phyloP scores from a whole-genome alignment of 2,329 filamentous ascomycete species.

The Claviceps purpurea region DNA sequence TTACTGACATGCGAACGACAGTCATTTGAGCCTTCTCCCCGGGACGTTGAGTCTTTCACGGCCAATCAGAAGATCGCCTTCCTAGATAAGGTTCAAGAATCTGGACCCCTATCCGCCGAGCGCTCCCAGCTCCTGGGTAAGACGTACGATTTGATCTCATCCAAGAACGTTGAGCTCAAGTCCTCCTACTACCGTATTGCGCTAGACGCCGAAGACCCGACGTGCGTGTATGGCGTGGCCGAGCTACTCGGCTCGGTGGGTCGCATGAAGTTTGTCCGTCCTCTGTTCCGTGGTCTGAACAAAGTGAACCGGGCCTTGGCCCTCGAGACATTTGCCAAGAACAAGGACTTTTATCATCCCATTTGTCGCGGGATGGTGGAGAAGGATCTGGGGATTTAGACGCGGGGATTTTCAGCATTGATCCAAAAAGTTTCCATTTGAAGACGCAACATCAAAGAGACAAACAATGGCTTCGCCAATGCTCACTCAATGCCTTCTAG shows the following conservation, averaged over 20 bases:
- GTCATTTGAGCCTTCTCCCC: constrained; percentile 48
- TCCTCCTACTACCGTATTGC: constrained; percentile 69
- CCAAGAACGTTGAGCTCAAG: constrained; percentile 76
- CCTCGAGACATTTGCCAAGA: constrained; percentile 69
- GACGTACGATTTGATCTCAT: constrained; percentile 59
- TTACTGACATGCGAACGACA: constrained; percentile 18
- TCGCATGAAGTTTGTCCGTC: constrained; percentile 93
- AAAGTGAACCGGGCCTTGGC: constrained; percentile 64
- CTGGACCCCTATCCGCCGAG: constrained; percentile 46
- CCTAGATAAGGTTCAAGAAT: constrained; percentile 61
- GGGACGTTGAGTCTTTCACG: constrained; percentile 61
- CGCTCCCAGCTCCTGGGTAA: constrained; percentile 60
- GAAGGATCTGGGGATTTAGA: constrained; percentile 54
- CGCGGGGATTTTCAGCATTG: not conserved
- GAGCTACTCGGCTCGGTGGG: constrained; percentile 71
- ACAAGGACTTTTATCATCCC: constrained; percentile 89
- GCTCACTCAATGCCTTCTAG: too few species aligned
- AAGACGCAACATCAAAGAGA: not conserved
- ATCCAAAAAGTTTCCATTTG: not conserved
- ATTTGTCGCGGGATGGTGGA: constrained; percentile 79
- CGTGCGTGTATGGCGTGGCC: constrained; percentile 56
- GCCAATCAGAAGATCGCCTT: constrained; percentile 89
- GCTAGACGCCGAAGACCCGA: constrained; percentile 57
- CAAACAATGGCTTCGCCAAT: not conserved
- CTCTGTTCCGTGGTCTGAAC: constrained; percentile 65